A percentile compares a stretch with the other conserved stretches of the same genome.
These are phyloP conservation scores for Vaccinium darrowii DNA, from an alignment of 148 eudicot species.

Conservation along the genomic window DNA sequence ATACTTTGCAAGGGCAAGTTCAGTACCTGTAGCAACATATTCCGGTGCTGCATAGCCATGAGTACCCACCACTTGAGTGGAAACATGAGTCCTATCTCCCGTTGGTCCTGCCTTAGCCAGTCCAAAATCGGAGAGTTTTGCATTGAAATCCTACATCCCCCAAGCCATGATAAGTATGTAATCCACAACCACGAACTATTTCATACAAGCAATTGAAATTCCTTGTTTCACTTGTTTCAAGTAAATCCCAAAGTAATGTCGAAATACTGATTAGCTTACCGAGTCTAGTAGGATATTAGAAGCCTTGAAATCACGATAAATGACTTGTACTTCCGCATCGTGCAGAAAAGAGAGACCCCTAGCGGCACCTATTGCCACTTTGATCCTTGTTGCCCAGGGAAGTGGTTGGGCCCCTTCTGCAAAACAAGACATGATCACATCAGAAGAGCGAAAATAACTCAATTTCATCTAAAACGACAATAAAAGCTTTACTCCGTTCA, in stretches of 20 bases:
- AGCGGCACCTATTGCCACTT: conserved; percentile 70
- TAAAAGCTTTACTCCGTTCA: background rate
- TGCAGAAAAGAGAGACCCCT: conserved; percentile 64
- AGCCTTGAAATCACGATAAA: conserved; percentile 73
- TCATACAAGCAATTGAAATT: background rate
- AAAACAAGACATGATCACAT: background rate
- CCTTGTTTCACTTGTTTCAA: background rate
- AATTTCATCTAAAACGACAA: background rate
- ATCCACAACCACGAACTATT: background rate
- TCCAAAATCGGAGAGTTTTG: conserved; percentile 74
- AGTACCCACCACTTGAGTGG: conserved; percentile 83
- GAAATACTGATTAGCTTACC: conserved; percentile 25
- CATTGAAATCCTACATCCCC: conserved; percentile 53
- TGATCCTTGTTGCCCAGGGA: conserved; percentile 64
- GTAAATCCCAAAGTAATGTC: background rate
- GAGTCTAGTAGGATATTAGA: conserved; percentile 64
- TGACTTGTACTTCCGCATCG: conserved; percentile 61
- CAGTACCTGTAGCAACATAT: conserved; percentile 67
- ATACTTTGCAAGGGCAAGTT: background rate
- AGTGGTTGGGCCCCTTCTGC: conserved; percentile 70
- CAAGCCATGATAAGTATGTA: background rate
- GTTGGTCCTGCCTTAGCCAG: conserved; percentile 81
- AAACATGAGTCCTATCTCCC: conserved; percentile 73
- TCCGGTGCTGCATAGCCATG: conserved; percentile 82
- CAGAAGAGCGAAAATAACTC: background rate